phyloP scores from a whole-genome alignment of 495 filamentous ascomycete genomes.

The Penicillium parvum region DNA sequence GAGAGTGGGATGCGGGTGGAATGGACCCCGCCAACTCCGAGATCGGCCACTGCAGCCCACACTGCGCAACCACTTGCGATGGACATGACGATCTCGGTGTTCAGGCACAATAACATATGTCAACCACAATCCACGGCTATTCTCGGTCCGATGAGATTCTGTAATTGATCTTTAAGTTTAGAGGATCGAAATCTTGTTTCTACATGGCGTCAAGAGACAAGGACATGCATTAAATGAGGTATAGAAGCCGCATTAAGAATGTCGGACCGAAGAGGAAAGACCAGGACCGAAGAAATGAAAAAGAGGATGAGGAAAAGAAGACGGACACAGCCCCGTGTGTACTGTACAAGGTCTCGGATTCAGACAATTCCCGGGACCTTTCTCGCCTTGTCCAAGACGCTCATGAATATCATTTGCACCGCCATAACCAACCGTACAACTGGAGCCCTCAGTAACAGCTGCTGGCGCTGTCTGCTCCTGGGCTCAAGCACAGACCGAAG shows the following conservation, averaged over 20 bases:
- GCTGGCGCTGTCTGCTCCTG: constrained; percentile 5
- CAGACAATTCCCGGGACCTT: constrained; percentile 14
- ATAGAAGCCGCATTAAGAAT: constrained; percentile 20
- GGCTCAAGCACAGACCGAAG: constrained; percentile 30
- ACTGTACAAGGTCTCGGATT: constrained; percentile 20
- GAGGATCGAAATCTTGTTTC: constrained; percentile 3
- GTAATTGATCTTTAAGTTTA: constrained; percentile 10
- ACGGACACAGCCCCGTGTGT: constrained; percentile 23
- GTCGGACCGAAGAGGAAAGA: constrained; percentile 8
- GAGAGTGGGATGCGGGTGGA: constrained; percentile 27
- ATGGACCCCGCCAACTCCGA: constrained; percentile 28
- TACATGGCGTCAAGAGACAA: constrained; percentile 9
- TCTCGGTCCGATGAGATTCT: too few species aligned
- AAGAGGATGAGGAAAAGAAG: constrained; percentile 13
- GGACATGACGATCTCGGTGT: not conserved
- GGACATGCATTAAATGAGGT: constrained; percentile 31
- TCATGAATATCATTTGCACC: constrained; percentile 19
- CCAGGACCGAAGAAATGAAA: constrained; percentile 14
- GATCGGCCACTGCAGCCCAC: constrained; percentile 20
- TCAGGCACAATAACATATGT: too few species aligned
- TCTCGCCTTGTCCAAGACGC: constrained; percentile 17
- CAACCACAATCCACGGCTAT: too few species aligned
- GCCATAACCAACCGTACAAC: constrained; percentile 16
- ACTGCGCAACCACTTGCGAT: not conserved
- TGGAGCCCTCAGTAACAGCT: constrained; percentile 13